phyloP scores from a whole-genome alignment of 495 filamentous ascomycete genomes.

The Aspergillus sclerotioniger region DNA sequence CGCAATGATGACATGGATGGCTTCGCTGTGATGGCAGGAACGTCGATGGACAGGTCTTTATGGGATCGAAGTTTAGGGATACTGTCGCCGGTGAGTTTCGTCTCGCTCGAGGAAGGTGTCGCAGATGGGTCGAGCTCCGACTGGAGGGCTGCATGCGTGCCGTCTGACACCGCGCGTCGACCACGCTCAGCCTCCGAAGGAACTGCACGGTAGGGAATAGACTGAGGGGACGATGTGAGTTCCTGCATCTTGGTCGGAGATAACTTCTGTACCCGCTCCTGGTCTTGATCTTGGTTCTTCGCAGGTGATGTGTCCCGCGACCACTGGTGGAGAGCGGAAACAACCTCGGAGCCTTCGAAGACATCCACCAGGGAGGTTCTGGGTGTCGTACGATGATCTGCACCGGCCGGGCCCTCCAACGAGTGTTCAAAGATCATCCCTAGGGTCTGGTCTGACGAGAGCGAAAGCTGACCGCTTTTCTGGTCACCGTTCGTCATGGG shows the following conservation, averaged over 20 bases:
- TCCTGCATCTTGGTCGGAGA: constrained; percentile 54
- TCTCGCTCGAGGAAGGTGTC: constrained; percentile 20
- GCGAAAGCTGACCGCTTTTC: constrained; percentile 19
- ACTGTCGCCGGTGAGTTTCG: constrained; percentile 14
- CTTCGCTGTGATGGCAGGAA: constrained; percentile 20
- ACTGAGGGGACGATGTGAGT: constrained; percentile 54
- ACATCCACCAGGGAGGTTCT: constrained; percentile 23
- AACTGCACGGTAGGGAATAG: constrained; percentile 41
- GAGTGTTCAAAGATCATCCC: constrained; percentile 23
- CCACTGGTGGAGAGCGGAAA: constrained; percentile 11
- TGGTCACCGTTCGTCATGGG: constrained; percentile 6
- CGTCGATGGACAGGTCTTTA: constrained; percentile 30
- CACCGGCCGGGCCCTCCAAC: constrained; percentile 1
- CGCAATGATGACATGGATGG: constrained; percentile 20
- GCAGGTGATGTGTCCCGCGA: constrained; percentile 18
- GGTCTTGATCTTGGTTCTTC: constrained; percentile 26
- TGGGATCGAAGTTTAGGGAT: constrained; percentile 21
- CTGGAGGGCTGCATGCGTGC: constrained; percentile 6
- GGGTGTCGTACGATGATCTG: constrained; percentile 7
- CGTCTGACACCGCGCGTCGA: constrained; percentile 29
- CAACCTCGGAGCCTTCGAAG: constrained; percentile 18
- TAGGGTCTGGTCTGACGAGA: constrained; percentile 20
- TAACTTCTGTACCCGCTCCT: constrained; percentile 49
- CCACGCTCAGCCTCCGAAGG: constrained; percentile 24
- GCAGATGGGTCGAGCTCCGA: constrained; percentile 15